These are phyloP conservation scores for Hypsizygus marmoreus DNA, from an alignment of 768 basidiomycete species.

Conservation along the genomic window DNA sequence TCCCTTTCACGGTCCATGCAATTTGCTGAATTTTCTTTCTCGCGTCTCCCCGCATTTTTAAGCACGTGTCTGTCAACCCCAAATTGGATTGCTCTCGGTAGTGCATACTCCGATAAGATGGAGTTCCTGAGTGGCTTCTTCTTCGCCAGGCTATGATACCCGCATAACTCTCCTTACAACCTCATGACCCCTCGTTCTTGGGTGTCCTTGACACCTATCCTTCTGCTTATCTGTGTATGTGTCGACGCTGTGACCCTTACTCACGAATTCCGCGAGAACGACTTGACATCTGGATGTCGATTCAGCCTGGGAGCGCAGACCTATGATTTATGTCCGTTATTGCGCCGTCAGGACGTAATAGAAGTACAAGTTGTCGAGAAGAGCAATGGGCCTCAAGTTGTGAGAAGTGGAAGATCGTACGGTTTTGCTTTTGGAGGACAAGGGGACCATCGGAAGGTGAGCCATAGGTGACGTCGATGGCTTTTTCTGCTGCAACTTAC, in stretches of 20 bases:
- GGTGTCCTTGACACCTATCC: not conserved
- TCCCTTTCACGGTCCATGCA: too few species aligned
- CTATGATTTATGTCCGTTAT: slow-evolving; percentile 15
- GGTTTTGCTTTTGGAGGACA: slow-evolving; percentile 6
- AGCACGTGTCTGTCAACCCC: too few species aligned
- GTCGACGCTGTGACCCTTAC: slow-evolving; percentile 6
- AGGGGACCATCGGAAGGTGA: slow-evolving; percentile 3
- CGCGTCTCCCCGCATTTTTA: too few species aligned
- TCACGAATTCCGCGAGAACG: slow-evolving; percentile 6
- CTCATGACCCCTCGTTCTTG: not conserved
- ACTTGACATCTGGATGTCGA: slow-evolving; percentile 7
- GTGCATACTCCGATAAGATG: not conserved
- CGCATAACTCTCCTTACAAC: not conserved
- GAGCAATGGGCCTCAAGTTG: not conserved
- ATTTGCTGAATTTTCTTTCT: too few species aligned
- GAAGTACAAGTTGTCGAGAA: slow-evolving; percentile 1
- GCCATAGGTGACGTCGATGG: not conserved
- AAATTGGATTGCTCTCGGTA: too few species aligned
- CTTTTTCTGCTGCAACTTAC: not conserved
- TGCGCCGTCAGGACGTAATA: slow-evolving; percentile 1
- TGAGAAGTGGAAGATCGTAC: not conserved
- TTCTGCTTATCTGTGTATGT: slow-evolving; percentile 2
- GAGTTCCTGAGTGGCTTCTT: not conserved
- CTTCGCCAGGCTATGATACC: not conserved
- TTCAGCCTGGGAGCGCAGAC: slow-evolving; percentile 7